A percentile compares a stretch with the other conserved stretches of the same genome.
These are phyloP conservation scores for Epichloe gansuensis DNA, from an alignment of 2,329 filamentous ascomycete species.

Conservation along the genomic window DNA sequence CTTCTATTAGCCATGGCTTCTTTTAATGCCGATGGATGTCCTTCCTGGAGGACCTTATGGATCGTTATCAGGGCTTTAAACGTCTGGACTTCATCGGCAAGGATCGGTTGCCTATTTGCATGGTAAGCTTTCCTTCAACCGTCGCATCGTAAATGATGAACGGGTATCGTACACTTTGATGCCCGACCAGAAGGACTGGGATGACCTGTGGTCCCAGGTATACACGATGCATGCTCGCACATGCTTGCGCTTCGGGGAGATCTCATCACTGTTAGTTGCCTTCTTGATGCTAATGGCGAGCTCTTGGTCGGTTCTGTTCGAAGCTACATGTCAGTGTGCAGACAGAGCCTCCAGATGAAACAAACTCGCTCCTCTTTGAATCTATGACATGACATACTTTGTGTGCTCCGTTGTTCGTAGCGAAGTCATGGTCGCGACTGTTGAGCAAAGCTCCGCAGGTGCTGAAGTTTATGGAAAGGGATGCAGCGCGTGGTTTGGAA, in stretches of 20 bases:
- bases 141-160: neutral
- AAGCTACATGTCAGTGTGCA: neutral
- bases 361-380: neutral
- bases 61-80: slow-evolving; percentile 97
- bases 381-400: slow-evolving; percentile 16
- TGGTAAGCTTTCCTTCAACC: neutral
- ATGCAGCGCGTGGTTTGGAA: neutral
- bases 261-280: slow-evolving; percentile 55
- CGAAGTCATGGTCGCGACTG: slow-evolving; percentile 15
- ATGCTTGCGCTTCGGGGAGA: slow-evolving; percentile 72
- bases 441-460: slow-evolving; percentile 2
- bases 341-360: neutral
- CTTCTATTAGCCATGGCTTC: slow-evolving; percentile 79
- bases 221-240: slow-evolving; percentile 96
- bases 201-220: slow-evolving; percentile 98
- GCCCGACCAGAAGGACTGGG: slow-evolving; percentile 87
- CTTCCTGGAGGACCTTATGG: slow-evolving; percentile 95
- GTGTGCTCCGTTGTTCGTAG: slow-evolving; percentile 24
- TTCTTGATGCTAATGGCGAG: slow-evolving; percentile 59
- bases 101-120: slow-evolving; percentile 67
- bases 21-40: slow-evolving; percentile 73
- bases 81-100: slow-evolving; percentile 95
- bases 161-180: slow-evolving; percentile 77
- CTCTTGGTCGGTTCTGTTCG: slow-evolving; percentile 49
- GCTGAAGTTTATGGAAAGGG: slow-evolving; percentile 2